Evolutionary conservation across 148 eudicot species (phyloP).

Genomic region (Nyssa sinensis): DNA sequence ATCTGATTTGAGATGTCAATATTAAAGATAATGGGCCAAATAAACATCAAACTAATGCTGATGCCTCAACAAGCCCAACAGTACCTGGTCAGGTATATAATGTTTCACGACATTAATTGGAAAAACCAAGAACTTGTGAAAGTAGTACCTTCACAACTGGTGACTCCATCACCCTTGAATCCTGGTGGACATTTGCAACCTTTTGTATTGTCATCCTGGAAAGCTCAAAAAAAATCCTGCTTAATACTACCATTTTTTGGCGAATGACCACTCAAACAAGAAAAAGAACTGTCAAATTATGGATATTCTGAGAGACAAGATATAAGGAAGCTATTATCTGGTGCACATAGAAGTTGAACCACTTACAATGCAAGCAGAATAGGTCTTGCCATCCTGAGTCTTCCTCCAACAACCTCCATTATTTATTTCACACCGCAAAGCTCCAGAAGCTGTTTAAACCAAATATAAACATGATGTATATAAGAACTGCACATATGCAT

Average conservation of each 20-base stretch:
- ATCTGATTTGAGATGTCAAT: no score
- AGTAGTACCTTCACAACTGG: slow-evolving; percentile 62
- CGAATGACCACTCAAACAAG: neutral
- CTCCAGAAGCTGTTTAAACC: slow-evolving; percentile 58
- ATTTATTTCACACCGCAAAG: slow-evolving; percentile 65
- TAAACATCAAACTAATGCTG: no score
- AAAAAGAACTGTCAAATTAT: neutral
- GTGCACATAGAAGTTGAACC: neutral
- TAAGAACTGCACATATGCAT: neutral
- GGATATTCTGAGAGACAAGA: neutral
- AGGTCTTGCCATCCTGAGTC: slow-evolving; percentile 70
- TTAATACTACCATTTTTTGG: neutral
- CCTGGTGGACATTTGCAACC: slow-evolving; percentile 89
- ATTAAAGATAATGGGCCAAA: neutral
- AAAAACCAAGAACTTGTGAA: neutral
- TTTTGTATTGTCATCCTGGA: slow-evolving; percentile 61
- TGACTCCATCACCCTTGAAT: slow-evolving; percentile 80
- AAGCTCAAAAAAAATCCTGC: slow-evolving; percentile 1
- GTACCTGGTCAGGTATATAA: neutral
- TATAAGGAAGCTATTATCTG: neutral
- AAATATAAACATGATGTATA: slow-evolving; percentile 9
- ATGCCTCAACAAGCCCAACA: neutral
- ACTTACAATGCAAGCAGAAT: slow-evolving; percentile 84
- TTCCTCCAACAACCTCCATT: slow-evolving; percentile 93
- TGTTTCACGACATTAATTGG: neutral